phyloP scores from a whole-genome alignment of 441 rosid genomes.

The Adansonia madagascariensis region DNA sequence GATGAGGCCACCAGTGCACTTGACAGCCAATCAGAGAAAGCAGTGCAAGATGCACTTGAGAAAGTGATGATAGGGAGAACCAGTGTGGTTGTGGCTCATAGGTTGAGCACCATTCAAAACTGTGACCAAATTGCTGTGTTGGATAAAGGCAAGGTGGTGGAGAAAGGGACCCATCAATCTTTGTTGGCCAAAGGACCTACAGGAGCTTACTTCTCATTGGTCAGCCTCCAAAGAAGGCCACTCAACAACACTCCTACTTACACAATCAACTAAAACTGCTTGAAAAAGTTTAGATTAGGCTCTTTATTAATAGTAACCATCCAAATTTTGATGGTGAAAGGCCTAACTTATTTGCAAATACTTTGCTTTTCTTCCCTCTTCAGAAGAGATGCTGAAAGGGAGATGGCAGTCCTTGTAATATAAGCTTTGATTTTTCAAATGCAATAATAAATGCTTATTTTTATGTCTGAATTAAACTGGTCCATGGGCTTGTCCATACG shows the following conservation, averaged over 20 bases:
- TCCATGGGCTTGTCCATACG: too few species aligned
- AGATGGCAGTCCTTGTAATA: background rate
- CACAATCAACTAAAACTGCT: background rate
- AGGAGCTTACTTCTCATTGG: conserved; percentile 66
- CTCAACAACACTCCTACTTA: background rate
- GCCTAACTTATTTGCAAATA: conserved; percentile 17
- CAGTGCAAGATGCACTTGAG: conserved; percentile 79
- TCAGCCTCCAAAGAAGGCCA: conserved; percentile 46
- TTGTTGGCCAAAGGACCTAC: conserved; percentile 54
- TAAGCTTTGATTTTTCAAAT: background rate
- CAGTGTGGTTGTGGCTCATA: conserved; percentile 75
- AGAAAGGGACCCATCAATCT: conserved; percentile 65
- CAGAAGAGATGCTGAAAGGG: background rate
- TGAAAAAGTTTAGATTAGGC: background rate
- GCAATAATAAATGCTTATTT: conserved; percentile 4
- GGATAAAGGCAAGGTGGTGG: conserved; percentile 62
- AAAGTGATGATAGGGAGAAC: conserved; percentile 83
- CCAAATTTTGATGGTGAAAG: conserved; percentile 17
- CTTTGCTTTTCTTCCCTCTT: background rate
- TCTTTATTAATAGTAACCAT: background rate
- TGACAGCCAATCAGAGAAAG: conserved; percentile 65
- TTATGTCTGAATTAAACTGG: background rate
- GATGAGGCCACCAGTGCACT: conserved; percentile 89
- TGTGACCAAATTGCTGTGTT: conserved; percentile 64
- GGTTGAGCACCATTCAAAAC: conserved; percentile 68